Evolutionary conservation across 805 yeast genomes (phyloP).

Genomic region (Zygosaccharomyces gambellarensis): DNA sequence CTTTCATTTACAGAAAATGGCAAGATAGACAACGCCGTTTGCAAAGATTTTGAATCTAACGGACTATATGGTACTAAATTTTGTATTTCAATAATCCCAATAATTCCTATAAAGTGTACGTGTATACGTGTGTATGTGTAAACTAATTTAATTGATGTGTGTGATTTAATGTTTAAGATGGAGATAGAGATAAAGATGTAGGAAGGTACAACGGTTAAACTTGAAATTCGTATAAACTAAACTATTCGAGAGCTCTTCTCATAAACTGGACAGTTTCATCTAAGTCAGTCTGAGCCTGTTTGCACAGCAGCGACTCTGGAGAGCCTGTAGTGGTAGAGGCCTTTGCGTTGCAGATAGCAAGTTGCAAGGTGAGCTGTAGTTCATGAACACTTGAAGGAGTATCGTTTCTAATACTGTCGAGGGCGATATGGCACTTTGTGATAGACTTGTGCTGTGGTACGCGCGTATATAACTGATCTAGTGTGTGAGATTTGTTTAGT

Average conservation of each 20-base stretch:
- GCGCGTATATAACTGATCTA: slow-evolving; percentile 19
- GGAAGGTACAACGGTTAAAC: too few relatives aligned
- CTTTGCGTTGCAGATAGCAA: slow-evolving; percentile 29
- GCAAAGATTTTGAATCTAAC: slow-evolving; percentile 32
- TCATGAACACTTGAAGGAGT: slow-evolving; percentile 32
- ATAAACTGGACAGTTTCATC: slow-evolving; percentile 35
- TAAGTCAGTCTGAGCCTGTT: slow-evolving; percentile 29
- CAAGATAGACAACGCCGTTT: slow-evolving; percentile 38
- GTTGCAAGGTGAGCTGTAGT: slow-evolving; percentile 30
- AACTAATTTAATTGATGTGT: slow-evolving; percentile 1
- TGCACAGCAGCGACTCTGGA: slow-evolving; percentile 24
- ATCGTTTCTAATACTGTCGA: slow-evolving; percentile 23
- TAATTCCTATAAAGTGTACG: slow-evolving; percentile 4
- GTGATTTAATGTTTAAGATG: background rate
- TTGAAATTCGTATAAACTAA: too few relatives aligned
- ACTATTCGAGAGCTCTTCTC: slow-evolving; percentile 31
- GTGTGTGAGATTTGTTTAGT: slow-evolving; percentile 16
- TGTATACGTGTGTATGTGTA: slow-evolving; percentile 8
- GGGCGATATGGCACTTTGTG: slow-evolving; percentile 10
- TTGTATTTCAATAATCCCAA: too few relatives aligned
- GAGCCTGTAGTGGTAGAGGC: slow-evolving; percentile 25
- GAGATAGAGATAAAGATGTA: too few relatives aligned
- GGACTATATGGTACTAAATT: background rate
- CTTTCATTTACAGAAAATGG: slow-evolving; percentile 33
- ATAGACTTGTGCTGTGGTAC: slow-evolving; percentile 4